Evolutionary conservation across 1,284 basidiomycete genomes (phyloP).

Genomic region (Entoloma clypeatum): DNA sequence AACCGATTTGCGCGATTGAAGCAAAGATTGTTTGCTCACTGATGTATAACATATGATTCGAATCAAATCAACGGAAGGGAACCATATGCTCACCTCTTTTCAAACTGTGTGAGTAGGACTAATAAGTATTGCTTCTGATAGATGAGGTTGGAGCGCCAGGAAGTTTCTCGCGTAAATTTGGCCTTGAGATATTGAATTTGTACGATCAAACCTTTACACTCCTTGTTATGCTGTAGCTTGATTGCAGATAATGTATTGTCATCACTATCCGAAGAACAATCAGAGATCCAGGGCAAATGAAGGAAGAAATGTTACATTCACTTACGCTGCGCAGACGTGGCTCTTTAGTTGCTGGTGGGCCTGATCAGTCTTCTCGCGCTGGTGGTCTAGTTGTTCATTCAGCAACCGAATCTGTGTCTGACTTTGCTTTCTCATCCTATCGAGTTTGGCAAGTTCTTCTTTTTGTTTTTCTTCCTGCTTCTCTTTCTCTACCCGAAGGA

Average conservation of each 20-base stretch:
- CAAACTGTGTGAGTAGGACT: conserved; percentile 58
- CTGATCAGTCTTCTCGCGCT: conserved; percentile 44
- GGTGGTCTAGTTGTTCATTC: conserved; percentile 63
- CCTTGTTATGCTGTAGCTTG: conserved; percentile 70
- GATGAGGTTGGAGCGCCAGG: conserved; percentile 73
- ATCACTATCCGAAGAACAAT: conserved; percentile 37
- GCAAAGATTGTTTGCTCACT: conserved; percentile 80
- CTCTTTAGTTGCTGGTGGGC: conserved; percentile 44
- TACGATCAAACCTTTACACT: conserved; percentile 84
- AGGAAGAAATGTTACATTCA: conserved; percentile 16
- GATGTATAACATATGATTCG: conserved; percentile 4
- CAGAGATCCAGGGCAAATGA: conserved; percentile 3
- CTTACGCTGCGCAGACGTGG: conserved; percentile 58
- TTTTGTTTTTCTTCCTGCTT: conserved; percentile 50
- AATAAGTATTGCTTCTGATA: conserved; percentile 87
- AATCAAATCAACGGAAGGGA: not conserved
- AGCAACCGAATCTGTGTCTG: conserved; percentile 62
- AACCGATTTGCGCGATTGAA: conserved; percentile 77
- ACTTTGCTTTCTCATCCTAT: conserved; percentile 60
- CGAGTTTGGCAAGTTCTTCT: conserved; percentile 48
- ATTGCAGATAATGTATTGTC: conserved; percentile 49
- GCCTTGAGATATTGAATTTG: conserved; percentile 92
- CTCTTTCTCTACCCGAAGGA: conserved; percentile 63
- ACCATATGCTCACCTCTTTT: conserved; percentile 64
- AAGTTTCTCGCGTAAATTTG: conserved; percentile 83